Conservation (phyloP, 768 basidiomycete genomes). For the Termitomyces heimii region DNA sequence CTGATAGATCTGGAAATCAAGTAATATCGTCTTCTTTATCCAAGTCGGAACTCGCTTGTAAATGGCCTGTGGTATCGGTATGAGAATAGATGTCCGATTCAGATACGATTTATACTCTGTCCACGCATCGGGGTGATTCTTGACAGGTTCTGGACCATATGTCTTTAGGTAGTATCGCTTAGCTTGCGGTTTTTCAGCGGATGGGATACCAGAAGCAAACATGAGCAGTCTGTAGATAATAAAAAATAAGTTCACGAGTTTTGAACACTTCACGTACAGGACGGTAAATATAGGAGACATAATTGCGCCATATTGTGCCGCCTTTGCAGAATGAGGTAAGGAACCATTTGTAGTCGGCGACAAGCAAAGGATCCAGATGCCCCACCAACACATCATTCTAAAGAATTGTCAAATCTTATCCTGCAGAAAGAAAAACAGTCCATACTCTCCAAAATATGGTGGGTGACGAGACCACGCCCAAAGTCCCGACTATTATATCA, state of each 20-base stretch:
- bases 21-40: constrained; percentile 48
- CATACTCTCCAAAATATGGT: constrained; percentile 1
- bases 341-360: constrained; percentile 49
- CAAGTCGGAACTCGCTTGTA: constrained; percentile 33
- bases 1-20: constrained; percentile 59
- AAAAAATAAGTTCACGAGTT: background rate
- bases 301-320: constrained; percentile 47
- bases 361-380: constrained; percentile 54
- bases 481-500: background rate
- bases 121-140: background rate
- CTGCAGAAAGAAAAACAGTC: background rate
- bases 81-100: background rate
- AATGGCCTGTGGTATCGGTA: background rate
- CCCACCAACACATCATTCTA: constrained; percentile 63
- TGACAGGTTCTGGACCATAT: constrained; percentile 26
- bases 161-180: constrained; percentile 52
- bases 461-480: constrained; percentile 2
- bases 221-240: constrained; percentile 32
- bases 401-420: background rate
- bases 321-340: constrained; percentile 32
- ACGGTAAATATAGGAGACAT: background rate
- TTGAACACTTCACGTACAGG: background rate
- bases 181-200: constrained; percentile 62
- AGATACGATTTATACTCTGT: background rate
- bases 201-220: constrained; percentile 66